phyloP scores from a whole-genome alignment of 192 early-diverging fungal genomes.

The Funneliformis geosporum region DNA sequence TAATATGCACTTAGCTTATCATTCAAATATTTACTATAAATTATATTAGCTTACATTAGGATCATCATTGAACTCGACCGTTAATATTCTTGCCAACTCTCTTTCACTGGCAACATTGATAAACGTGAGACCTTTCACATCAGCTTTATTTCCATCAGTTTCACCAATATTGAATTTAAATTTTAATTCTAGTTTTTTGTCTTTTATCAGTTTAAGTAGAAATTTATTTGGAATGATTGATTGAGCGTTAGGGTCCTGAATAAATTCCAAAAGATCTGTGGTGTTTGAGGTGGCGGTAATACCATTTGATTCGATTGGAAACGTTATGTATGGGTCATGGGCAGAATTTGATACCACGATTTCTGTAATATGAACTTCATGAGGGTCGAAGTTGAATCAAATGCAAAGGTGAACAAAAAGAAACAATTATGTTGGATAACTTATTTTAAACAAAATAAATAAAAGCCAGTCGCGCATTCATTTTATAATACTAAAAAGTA shows the following conservation, averaged over 20 bases:
- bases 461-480: not conserved
- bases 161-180: constrained; percentile 30
- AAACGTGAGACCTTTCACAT: constrained; percentile 28
- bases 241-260: constrained; percentile 25
- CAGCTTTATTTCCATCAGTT: not conserved
- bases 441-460: not conserved
- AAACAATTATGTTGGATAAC: not conserved
- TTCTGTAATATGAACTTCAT: constrained; percentile 29
- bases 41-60: constrained; percentile 26
- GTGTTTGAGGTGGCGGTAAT: constrained; percentile 27
- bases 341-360: constrained; percentile 23
- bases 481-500: not conserved
- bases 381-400: not conserved
- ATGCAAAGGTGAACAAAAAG: not conserved
- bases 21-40: not conserved
- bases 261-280: constrained; percentile 31
- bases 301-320: constrained; percentile 10
- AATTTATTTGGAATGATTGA: constrained; percentile 18
- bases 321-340: constrained; percentile 28
- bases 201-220: constrained; percentile 25
- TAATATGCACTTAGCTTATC: not conserved
- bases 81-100: constrained; percentile 30
- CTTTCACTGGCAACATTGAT: constrained; percentile 33
- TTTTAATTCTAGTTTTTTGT: constrained; percentile 24
- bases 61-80: constrained; percentile 33